Evolutionary conservation across 352 stramenopile genomes (phyloP), one percentile per base, ranked within the genome.

Genomic region (Pythium dissotocum): DNA sequence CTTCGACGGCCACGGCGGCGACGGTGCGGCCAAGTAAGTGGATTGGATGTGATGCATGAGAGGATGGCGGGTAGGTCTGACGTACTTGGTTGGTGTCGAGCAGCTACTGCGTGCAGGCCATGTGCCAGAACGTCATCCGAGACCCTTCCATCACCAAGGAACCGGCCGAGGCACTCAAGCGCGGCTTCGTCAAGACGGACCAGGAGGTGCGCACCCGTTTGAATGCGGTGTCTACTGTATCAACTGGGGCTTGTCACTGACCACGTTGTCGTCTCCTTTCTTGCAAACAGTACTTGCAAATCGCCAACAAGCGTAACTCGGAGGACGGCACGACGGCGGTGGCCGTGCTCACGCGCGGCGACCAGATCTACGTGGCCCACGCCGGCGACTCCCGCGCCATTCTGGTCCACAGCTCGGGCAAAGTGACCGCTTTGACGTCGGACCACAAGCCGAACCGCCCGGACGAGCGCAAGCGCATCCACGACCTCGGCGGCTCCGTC

Each of bases 1-100:
- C 57, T 98, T 98, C 73, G 94, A 98, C 67, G 94, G 94, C 66
- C 94, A 98, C 72, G 93, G 93, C 53, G 94, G 94, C 38, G 83
- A 93, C 53, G 84, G 84, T 21, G 93, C 91, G 30, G 89, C 93
- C 65, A 87, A 98, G 87, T 98, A 76, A 60, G 89, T 75, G 12
- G 26, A n/a, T 26, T 1, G 7, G 36, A 10, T 40, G 1, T 42
- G 18, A 38, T 61, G n/a, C 38, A 53, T 16, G 2, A 53, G 4
- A 24, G n/a, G 28, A 30, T 5, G 28, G 2, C 28, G 33, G 4
- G 28, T 38, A 35, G 36, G 21, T 48, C 18, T 66, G 21, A 30
- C 38, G 52, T 24, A 42, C 55, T 24, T 54, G 12, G 24, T 18
- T 18, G 21, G 63, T 28, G 61, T 42, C 21, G 21, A 61, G 49